phyloP scores from a whole-genome alignment of 2,329 filamentous ascomycete species.

The Rhynchosporium graminicola region DNA sequence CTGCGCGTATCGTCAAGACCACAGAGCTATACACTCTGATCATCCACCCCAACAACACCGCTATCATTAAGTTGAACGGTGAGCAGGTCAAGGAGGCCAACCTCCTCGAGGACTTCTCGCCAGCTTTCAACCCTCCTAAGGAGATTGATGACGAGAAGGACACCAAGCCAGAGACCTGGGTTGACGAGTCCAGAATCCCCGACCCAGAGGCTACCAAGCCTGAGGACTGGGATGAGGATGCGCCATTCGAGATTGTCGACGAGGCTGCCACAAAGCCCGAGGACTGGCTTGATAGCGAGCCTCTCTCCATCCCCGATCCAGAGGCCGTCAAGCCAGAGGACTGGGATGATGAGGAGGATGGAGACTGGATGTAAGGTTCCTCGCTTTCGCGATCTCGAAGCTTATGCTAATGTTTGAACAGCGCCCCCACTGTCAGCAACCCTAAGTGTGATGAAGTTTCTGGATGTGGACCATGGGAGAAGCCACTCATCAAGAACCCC shows the following conservation, averaged over 20 bases:
- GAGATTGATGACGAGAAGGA: slow-evolving; percentile 96
- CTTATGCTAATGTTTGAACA: slow-evolving; percentile 4
- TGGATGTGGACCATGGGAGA: slow-evolving; percentile 90
- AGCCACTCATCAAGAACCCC: slow-evolving; percentile 85
- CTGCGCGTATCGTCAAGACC: slow-evolving; percentile 86
- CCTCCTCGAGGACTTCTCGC: slow-evolving; percentile 90
- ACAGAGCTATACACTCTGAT: slow-evolving; percentile 95
- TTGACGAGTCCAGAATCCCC: slow-evolving; percentile 86
- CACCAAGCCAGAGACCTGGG: slow-evolving; percentile 93
- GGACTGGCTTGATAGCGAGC: slow-evolving; percentile 94
- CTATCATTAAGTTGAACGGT: slow-evolving; percentile 88
- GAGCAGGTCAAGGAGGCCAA: slow-evolving; percentile 84
- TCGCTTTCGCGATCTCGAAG: too few species aligned
- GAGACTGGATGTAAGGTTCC: slow-evolving; percentile 72
- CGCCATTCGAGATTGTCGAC: slow-evolving; percentile 93
- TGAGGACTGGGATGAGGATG: slow-evolving; percentile 98
- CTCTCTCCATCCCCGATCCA: slow-evolving; percentile 80
- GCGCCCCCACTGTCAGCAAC: slow-evolving; percentile 81
- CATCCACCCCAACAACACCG: slow-evolving; percentile 95
- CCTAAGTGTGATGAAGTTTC: slow-evolving; percentile 92
- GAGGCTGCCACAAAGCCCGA: slow-evolving; percentile 88
- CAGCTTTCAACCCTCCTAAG: slow-evolving; percentile 87
- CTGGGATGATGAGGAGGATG: slow-evolving; percentile 99
- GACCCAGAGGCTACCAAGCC: slow-evolving; percentile 96
- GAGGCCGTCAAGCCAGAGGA: slow-evolving; percentile 97